Conservation (phyloP, 2,329 filamentous ascomycete species). For the Venturia aucupariae region DNA sequence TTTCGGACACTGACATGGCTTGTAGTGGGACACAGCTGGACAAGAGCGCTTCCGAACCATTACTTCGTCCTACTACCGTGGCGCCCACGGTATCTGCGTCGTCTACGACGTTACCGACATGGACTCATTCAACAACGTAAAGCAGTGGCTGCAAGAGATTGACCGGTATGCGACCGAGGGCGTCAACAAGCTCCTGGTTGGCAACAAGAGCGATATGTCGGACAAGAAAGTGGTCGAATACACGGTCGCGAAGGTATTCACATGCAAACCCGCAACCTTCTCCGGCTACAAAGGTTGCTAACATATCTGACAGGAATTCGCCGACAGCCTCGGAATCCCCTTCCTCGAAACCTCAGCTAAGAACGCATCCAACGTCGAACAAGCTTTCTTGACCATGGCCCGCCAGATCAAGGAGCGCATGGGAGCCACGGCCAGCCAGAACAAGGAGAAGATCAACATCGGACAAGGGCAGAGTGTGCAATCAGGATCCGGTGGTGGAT, state of each 20-base stretch:
- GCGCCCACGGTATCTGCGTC: conserved; percentile 97
- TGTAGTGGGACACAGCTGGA: conserved; percentile 95
- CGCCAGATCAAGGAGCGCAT: conserved; percentile 99
- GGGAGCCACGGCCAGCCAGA: conserved; percentile 95
- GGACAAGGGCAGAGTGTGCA: conserved; percentile 91
- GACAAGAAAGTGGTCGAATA: conserved; percentile 99
- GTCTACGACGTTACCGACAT: conserved; percentile 99
- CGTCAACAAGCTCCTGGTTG: conserved; percentile 97
- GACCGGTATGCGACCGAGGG: conserved; percentile 98
- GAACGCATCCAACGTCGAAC: conserved; percentile 99
- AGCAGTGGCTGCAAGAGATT: conserved; percentile 99
- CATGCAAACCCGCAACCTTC: background rate
- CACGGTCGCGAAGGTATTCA: conserved; percentile 87
- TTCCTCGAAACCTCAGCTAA: conserved; percentile 99
- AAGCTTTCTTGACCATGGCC: conserved; percentile 99
- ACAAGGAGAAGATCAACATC: conserved; percentile 96
- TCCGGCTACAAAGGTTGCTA: background rate
- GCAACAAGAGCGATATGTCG: conserved; percentile 99
- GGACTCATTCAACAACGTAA: conserved; percentile 99
- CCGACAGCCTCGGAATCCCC: conserved; percentile 94
- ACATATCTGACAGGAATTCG: conserved; percentile 65
- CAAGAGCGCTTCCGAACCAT: conserved; percentile 99
- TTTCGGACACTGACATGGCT: background rate
- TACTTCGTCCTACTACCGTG: conserved; percentile 98
- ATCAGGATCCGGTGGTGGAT: conserved; percentile 73